Conservation (phyloP, 2,329 filamentous ascomycete species). For the Blastomyces silverae region DNA sequence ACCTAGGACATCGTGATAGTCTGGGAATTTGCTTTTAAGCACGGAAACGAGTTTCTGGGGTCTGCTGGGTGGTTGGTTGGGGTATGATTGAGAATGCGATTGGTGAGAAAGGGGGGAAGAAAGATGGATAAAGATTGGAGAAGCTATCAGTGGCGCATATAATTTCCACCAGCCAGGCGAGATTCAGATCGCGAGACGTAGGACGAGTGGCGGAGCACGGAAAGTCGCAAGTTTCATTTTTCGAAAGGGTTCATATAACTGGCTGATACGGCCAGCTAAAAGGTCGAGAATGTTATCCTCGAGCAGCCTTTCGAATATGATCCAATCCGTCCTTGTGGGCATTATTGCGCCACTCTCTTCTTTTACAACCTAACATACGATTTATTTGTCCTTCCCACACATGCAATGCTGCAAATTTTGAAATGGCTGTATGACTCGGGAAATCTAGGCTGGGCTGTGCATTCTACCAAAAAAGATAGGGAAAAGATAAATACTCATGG, state of each 20-base stretch:
- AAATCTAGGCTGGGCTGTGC: not conserved
- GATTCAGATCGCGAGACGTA: not conserved
- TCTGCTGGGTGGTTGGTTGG: not conserved
- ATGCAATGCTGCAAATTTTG: not conserved
- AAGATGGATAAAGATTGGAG: not conserved
- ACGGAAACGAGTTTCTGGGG: not conserved
- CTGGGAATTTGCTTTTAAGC: not conserved
- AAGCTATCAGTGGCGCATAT: not conserved
- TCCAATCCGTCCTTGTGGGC: not conserved
- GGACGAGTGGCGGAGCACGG: not conserved
- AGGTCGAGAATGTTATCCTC: not conserved
- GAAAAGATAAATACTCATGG: not conserved
- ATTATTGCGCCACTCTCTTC: not conserved
- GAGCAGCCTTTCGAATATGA: not conserved
- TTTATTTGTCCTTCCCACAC: not conserved
- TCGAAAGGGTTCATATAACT: too few species aligned
- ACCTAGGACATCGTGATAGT: conserved; percentile 4
- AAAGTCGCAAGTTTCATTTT: not conserved
- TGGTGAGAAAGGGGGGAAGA: not conserved
- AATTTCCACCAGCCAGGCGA: not conserved
- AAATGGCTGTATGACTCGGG: not conserved
- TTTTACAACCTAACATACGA: not conserved
- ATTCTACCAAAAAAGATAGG: not conserved
- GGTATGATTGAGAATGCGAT: not conserved
- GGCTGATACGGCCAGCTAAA: not conserved